Evolutionary conservation across 192 early-diverging fungal genomes (phyloP), one percentile per base, ranked within the genome.

Genomic region (Coemansia sp.): DNA sequence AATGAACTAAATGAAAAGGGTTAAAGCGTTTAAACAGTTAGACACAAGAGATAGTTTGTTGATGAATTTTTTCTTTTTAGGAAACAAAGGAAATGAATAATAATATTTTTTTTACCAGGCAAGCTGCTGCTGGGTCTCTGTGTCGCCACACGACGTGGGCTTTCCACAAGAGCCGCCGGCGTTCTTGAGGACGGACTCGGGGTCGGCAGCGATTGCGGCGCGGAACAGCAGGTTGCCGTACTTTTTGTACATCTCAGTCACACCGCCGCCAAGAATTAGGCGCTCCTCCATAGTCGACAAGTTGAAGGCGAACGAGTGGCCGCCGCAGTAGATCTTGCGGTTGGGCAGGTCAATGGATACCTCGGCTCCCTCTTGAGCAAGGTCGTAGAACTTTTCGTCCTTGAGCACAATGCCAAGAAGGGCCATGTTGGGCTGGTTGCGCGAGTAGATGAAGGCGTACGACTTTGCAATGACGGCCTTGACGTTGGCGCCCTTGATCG

Each of bases 401-500:
- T 81, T 85, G 55, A 93, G 77, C 27, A 87, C 85, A 50, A 93
- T 87, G 64, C 91, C 91, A 56, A 91, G 84, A 12, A 93, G 85
- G n/a, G 88, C 88, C 87, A 90, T 88, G 77, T 93, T 93, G 71
- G 88, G 86, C 84, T 93, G 91, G 86, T 93, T 93, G 75, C 91
- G 87, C 58, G 86, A 84, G 73, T 93, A 93, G 74, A 93, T 93
- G 68, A 90, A 93, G 0, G 91, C 89, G 68, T 87, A 93, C 35
- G 89, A 90, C 78, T 90, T 93, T 40, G 91, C 91, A 65, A 93
- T 91, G 27, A 93, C 90, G 20, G 88, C 90, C 82, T 92, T 87
- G 61, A 92, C 68, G 29, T 80, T 79, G 22, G 86, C 84, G 49
- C 88, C 91, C 68, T 85, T 87, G 49, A 92, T 75, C 8, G 91